Percentiles rank a stretch among this genome's conserved stretches.
phyloP scores from a whole-genome alignment of 2,329 filamentous ascomycete genomes.

The Aspergillus pseudotamarii region DNA sequence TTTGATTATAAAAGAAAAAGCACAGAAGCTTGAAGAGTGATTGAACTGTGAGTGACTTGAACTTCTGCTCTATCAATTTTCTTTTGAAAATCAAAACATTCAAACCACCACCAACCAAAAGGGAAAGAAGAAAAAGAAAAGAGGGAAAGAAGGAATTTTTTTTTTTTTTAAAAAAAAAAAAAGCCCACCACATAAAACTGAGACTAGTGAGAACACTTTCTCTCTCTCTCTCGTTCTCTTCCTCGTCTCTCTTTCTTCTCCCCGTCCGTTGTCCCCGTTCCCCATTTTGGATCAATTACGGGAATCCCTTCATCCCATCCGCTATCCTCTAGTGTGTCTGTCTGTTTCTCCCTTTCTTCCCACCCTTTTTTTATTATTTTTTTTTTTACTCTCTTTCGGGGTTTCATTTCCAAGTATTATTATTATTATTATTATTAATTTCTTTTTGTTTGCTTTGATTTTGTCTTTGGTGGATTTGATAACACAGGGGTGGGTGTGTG shows the following conservation, averaged over 20 bases:
- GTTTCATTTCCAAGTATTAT: background rate
- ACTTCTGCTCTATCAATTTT: conserved; percentile 9
- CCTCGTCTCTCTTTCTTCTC: conserved; percentile 15
- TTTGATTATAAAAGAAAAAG: conserved; percentile 6
- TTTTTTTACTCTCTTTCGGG: background rate
- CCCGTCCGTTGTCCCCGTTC: conserved; percentile 20
- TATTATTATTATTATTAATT: background rate
- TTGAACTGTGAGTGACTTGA: background rate
- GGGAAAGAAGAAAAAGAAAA: background rate
- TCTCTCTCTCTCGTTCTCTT: background rate
- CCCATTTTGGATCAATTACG: conserved; percentile 20
- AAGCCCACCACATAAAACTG: conserved; percentile 12
- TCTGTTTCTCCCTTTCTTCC: conserved; percentile 10
- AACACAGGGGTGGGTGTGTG: background rate
- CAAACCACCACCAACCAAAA: background rate
- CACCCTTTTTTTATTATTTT: background rate
- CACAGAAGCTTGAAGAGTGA: background rate
- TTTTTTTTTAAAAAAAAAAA: background rate
- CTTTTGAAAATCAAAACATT: background rate
- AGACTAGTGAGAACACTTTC: conserved; percentile 12
- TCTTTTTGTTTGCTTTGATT: background rate
- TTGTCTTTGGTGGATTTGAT: background rate
- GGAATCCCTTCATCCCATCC: conserved; percentile 20
- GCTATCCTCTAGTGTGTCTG: conserved; percentile 8
- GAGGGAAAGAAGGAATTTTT: background rate